Base-by-base conservation (phyloP, 768 basidiomycete genomes). In the Suillus subluteus region DNA sequence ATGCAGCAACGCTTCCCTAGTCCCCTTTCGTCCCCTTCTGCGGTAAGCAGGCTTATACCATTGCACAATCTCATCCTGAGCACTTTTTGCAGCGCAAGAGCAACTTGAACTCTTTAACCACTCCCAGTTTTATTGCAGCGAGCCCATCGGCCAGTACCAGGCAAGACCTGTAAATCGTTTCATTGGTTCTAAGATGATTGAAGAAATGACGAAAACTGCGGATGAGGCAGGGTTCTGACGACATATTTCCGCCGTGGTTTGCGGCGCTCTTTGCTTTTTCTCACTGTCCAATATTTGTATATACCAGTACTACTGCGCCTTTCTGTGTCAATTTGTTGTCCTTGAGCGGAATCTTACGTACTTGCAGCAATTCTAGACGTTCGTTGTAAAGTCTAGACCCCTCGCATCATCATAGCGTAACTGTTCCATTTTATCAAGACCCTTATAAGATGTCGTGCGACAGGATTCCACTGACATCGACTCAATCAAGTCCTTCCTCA, bases 1-100 rank as follows among this genome's bases (percentile, higher is more conserved):
- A 43, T 50, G 32, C 62, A 40, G 35, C 30, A 50, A 63, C 40
- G 18, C 26, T 40, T 61, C 30, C 41, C 41, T 30, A 43, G 26
- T 43, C 12, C 41, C 59, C 41, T 32, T 58, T 18, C 63, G 18
- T n/a, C 59, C 12, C 62, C 38, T 30, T 48, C 65, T 13, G 11
- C 15, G 11, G 35, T 4, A 46, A 59, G 9, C 38, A 41, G 58
- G 38, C 11, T 59, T 26, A 59, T 23, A 11, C 15, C 21, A 41
- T 26, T 9, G 16, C n/a, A 16, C 4, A 18, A 41, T 41, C 40
- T 41, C 21, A 40, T 38, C 26, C 30, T 18, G 13, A 13, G 43
- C 61, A 26, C 32, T 44, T 62, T 37, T 43, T 44, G 59, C 41
- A 65, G n/a, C 30, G 62, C 38, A 65, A 63, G 59, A 65, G 61